Conservation (phyloP, 352 stramenopile genomes). For the Aphanomyces astaci region DNA sequence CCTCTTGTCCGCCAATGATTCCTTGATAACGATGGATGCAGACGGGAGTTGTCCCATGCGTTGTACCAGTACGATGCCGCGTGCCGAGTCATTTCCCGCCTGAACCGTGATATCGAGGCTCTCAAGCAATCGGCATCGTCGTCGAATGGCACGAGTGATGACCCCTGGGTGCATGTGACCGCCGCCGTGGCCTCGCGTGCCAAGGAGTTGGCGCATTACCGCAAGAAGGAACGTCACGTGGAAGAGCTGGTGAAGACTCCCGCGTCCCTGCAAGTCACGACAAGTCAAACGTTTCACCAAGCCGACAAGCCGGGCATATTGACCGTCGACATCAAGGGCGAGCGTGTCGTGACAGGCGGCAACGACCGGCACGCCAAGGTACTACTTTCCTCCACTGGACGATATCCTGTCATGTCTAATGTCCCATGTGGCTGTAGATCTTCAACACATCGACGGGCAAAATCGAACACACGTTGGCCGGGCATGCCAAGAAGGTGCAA, state of each 20-base stretch:
- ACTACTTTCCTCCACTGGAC: neutral
- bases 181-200: slow-evolving; percentile 32
- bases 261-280: slow-evolving; percentile 31
- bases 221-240: slow-evolving; percentile 49
- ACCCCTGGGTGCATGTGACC: slow-evolving; percentile 17
- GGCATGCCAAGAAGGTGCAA: slow-evolving; percentile 82
- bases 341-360: slow-evolving; percentile 56
- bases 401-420: neutral
- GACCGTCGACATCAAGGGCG: slow-evolving; percentile 47
- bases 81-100: slow-evolving; percentile 89
- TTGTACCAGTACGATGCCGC: slow-evolving; percentile 96
- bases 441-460: slow-evolving; percentile 68
- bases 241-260: slow-evolving; percentile 35
- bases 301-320: slow-evolving; percentile 62
- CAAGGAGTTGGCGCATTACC: slow-evolving; percentile 56
- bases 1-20: neutral
- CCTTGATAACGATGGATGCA: neutral
- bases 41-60: slow-evolving; percentile 87
- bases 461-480: slow-evolving; percentile 61
- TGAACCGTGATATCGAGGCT: slow-evolving; percentile 72
- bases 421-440: slow-evolving; percentile 25
- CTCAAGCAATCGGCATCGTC: slow-evolving; percentile 25
- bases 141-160: slow-evolving; percentile 25
- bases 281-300: slow-evolving; percentile 64
- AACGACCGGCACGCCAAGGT: slow-evolving; percentile 73